These are phyloP conservation scores for Apiospora hydei DNA, from an alignment of 2,329 filamentous ascomycete species.

Conservation along the genomic window DNA sequence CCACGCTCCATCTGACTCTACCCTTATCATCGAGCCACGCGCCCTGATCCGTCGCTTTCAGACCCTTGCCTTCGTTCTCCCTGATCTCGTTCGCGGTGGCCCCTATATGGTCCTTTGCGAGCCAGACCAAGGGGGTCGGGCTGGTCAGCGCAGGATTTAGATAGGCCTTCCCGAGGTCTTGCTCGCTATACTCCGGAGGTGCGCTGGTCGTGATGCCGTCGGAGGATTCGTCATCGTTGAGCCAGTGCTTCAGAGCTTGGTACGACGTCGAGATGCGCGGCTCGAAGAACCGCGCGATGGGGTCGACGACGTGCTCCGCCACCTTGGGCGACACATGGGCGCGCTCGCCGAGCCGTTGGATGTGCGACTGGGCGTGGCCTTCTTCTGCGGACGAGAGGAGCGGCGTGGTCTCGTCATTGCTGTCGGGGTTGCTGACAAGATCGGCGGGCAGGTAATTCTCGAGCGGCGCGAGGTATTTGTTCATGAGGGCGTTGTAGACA, in stretches of 20 bases:
- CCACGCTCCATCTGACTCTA: slow-evolving; percentile 35
- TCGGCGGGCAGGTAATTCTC: slow-evolving; percentile 40
- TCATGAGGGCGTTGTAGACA: slow-evolving; percentile 62
- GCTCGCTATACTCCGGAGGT: slow-evolving; percentile 35
- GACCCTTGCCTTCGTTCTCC: slow-evolving; percentile 65
- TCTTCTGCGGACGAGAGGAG: slow-evolving; percentile 35
- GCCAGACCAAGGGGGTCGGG: slow-evolving; percentile 67
- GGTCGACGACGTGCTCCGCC: slow-evolving; percentile 34
- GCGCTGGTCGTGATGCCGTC: slow-evolving; percentile 28
- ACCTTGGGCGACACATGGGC: slow-evolving; percentile 32
- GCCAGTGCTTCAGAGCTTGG: slow-evolving; percentile 35
- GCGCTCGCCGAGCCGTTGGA: slow-evolving; percentile 35
- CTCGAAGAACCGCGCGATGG: slow-evolving; percentile 39
- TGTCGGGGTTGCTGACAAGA: slow-evolving; percentile 27
- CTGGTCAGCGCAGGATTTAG: slow-evolving; percentile 43
- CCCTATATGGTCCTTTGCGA: slow-evolving; percentile 67
- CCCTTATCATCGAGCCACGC: slow-evolving; percentile 59
- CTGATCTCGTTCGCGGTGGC: slow-evolving; percentile 66
- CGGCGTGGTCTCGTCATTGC: neutral
- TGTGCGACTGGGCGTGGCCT: slow-evolving; percentile 34
- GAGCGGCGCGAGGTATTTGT: slow-evolving; percentile 40
- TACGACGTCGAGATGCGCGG: slow-evolving; percentile 38
- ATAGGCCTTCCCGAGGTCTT: slow-evolving; percentile 40
- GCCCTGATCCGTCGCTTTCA: slow-evolving; percentile 71
- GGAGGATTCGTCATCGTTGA: slow-evolving; percentile 34